Evolutionary conservation across 1,284 basidiomycete species (phyloP).

Genomic region (Pterula multifida): DNA sequence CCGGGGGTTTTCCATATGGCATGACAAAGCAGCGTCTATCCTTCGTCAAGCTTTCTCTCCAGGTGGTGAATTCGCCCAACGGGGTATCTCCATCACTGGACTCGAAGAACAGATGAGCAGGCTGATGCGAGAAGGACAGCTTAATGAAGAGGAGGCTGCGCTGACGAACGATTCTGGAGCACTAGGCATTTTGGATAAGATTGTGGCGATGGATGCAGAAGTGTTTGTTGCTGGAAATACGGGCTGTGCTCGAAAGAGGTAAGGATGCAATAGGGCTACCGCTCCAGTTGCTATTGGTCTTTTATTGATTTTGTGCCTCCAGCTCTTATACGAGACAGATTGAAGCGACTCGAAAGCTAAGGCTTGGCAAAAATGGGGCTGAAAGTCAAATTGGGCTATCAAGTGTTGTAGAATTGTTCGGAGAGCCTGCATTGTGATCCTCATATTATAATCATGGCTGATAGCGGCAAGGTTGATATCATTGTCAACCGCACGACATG

Average conservation of each 20-base stretch:
- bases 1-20: constrained; percentile 20
- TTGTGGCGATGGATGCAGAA: constrained; percentile 29
- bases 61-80: constrained; percentile 22
- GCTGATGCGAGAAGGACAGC: constrained; percentile 6
- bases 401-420: too few species aligned
- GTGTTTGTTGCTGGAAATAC: constrained; percentile 32
- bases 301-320: background rate
- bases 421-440: too few species aligned
- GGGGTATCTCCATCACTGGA: constrained; percentile 26
- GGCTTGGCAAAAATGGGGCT: too few species aligned
- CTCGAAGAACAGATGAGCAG: constrained; percentile 17
- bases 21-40: constrained; percentile 27
- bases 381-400: too few species aligned
- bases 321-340: constrained; percentile 16
- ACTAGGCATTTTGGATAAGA: constrained; percentile 35
- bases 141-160: constrained; percentile 18
- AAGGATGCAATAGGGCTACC: constrained; percentile 7
- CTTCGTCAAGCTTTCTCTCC: constrained; percentile 27
- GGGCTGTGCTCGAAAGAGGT: constrained; percentile 27
- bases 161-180: constrained; percentile 31
- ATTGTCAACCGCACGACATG: too few species aligned
- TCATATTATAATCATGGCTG: too few species aligned
- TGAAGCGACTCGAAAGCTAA: too few species aligned
- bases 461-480: too few species aligned
- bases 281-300: background rate